Percentiles rank a stretch among this genome's conserved stretches.
Evolutionary conservation across 352 stramenopile genomes (phyloP).

Genomic region (Pythium diclinum): DNA sequence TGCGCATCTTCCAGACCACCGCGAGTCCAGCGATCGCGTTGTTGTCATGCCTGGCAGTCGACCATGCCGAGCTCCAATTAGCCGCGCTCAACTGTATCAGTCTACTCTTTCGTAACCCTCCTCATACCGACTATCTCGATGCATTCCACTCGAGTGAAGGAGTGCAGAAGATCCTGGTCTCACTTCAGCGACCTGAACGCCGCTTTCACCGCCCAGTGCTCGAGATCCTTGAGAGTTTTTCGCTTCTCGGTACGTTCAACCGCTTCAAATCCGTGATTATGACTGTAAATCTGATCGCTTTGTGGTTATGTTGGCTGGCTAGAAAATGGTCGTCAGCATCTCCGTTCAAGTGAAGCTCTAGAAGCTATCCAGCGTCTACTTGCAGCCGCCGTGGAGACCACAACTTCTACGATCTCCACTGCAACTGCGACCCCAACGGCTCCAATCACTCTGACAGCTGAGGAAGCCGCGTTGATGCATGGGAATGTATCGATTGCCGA

Average conservation of each 20-base stretch:
- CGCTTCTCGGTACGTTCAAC: slow-evolving; percentile 33
- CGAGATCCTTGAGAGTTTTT: slow-evolving; percentile 49
- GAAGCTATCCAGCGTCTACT: slow-evolving; percentile 2
- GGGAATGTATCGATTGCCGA: slow-evolving; percentile 34
- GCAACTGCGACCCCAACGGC: slow-evolving; percentile 16
- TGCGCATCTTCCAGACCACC: slow-evolving; percentile 31
- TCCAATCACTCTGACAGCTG: slow-evolving; percentile 23
- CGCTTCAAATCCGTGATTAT: not conserved
- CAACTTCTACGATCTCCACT: slow-evolving; percentile 17
- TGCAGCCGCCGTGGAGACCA: slow-evolving; percentile 6
- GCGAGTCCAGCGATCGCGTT: slow-evolving; percentile 33
- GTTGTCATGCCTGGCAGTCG: slow-evolving; percentile 32
- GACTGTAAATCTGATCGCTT: too few species aligned
- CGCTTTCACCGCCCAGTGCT: slow-evolving; percentile 41
- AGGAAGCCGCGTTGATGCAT: slow-evolving; percentile 33
- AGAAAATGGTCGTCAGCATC: slow-evolving; percentile 24
- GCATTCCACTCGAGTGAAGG: slow-evolving; percentile 33
- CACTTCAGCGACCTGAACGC: slow-evolving; percentile 33
- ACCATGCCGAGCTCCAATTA: slow-evolving; percentile 33
- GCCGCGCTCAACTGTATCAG: slow-evolving; percentile 38
- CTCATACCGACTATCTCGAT: slow-evolving; percentile 29
- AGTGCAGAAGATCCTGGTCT: slow-evolving; percentile 26
- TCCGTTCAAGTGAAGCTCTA: slow-evolving; percentile 5
- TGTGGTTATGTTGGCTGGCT: not conserved
- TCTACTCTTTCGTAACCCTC: slow-evolving; percentile 30